Evolutionary conservation across 352 stramenopile genomes (phyloP), one percentile per base, ranked within the genome.

Genomic region (Phytophthora pistaciae): DNA sequence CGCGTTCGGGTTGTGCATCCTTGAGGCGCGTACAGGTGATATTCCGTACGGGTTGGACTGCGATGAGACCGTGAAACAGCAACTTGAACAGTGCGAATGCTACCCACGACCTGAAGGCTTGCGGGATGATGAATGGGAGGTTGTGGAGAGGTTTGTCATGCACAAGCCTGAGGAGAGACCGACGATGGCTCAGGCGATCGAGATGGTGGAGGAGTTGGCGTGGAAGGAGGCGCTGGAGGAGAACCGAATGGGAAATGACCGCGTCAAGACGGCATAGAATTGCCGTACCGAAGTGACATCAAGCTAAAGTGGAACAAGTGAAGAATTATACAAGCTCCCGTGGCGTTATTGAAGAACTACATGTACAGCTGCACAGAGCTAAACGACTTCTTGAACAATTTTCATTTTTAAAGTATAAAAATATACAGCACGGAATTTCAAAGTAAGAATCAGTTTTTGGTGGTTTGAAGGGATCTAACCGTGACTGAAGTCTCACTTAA

Each of bases 111-210:
- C 68, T 42, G 63, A 71, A 10, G 64, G 14, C 0, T 57, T 79
- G 36, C 38, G 55, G 7, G 60, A 79, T 33, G 56, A 77, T 56
- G 66, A 79, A 56, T 79, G 72, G 72, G 20, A 60, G 8, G 66
- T 74, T 20, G 50, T 79, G 1, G 55, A 68, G 20, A 58, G 55
- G 18, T 62, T 79, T 21, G 57, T 68, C 23, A 60, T 68, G 1
- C 64, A 70, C 50, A 60, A 76, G 6, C 70, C 68, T 20, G 21
- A 48, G 4, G 56, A 60, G 20, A 62, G 72, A 42, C 63, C 72
- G 0, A 60, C 56, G 10, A 68, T 79, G 68, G 56, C 25, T n/a
- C 53, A 66, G 14, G 55, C 58, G 14, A 60, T 77, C 14, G 64
- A 74, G 36, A 65, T 72, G 64, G 31, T 79, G 46, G 61, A 74